Base-by-base conservation (phyloP, 129 eudicot species). In the Lonicera japonica region DNA sequence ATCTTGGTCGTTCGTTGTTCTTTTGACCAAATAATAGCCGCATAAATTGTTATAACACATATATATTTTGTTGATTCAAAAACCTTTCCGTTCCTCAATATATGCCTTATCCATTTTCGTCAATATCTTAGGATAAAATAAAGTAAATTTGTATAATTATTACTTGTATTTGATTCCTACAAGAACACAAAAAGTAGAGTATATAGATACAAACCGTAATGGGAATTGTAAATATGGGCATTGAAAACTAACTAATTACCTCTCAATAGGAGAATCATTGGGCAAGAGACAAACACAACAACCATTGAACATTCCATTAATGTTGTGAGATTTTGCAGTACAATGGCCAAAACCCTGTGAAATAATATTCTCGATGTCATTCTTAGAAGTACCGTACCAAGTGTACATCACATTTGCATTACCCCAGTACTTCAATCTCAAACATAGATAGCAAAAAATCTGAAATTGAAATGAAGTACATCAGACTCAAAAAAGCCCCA, bases 81-180 rank as follows among this genome's bases (percentile, higher is more conserved):
- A n/a, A n/a, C n/a, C n/a, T n/a, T n/a, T n/a, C n/a, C n/a, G n/a
- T 61, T 76, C 22, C 94, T 95, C 75, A 90, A 62, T 12, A 86
- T 38, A 60, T 83, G 89, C 22, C 69, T 81, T 21, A 81, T 3
- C 89, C 95, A 65, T 83, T 68, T 38, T 84, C 82, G 65, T 90
- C 97, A 41, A 51, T 39, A 46, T 43, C 29, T 17, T 85, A 67
- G 14, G 80, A 71, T 47, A 15, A 47, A 56, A 61, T 3, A 13
- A 53, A 0, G 43, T 15, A 1, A 38, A 21, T 43, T 19, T 59
- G 16, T 8, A 2, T 47, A 20, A 68, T 8, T 19, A 19, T 23
- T 46, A 18, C 13, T 8, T 8, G 14, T 47, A 10, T 8, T 14
- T 8, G 16, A 47, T 47, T 47, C 11, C 14, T 47, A 15, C 4